Evolutionary conservation across 2,329 filamentous ascomycete species (phyloP), one percentile per base, ranked within the genome.

Genomic region (Fusarium avenaceum): DNA sequence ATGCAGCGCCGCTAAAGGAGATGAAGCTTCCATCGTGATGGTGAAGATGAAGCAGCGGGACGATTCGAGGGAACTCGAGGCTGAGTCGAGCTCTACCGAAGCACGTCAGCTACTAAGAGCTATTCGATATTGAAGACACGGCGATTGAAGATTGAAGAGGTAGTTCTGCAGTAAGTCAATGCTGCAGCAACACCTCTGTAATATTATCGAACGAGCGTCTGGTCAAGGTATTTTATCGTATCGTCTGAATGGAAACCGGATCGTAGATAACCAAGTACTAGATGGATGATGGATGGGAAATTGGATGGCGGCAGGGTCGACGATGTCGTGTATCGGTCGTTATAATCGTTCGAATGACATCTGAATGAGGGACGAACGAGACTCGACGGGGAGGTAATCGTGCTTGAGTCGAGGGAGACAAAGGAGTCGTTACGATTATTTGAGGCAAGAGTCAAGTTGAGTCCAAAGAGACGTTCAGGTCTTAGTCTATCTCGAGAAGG

Each of bases 1-100:
- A 83, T 94, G 93, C 90, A 98, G 92, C 58, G 95, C 94, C 80
- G 95, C 95, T 77, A 98, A 83, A 46, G 96, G 96, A 74, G 96
- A 98, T 44, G 95, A 97, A 70, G 92, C 90, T 82, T 97, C 94
- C 93, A 98, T 97, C 76, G 49, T 82, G 72, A 70, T 24, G 48
- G 35, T 65, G 43, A 42, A 30, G 17, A 61, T 65, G 57, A 57
- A 64, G 67, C 58, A 62, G 57, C 61, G 22, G 47, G 46, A 59
- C 46, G 67, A 63, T 57, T 69, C 54, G 67, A 65, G 48, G 55
- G 44, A 70, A 70, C 63, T 60, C 63, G 62, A 48, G 53, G 53
- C 67, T 65, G 47, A 53, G 49, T 65, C 59, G 53, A 71, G 63
- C 44, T 64, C 65, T 56, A 26, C 43, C 62, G 61, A 65, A 61